Conservation (phyloP, 768 basidiomycete species). For the Boletus vermiculosoides region DNA sequence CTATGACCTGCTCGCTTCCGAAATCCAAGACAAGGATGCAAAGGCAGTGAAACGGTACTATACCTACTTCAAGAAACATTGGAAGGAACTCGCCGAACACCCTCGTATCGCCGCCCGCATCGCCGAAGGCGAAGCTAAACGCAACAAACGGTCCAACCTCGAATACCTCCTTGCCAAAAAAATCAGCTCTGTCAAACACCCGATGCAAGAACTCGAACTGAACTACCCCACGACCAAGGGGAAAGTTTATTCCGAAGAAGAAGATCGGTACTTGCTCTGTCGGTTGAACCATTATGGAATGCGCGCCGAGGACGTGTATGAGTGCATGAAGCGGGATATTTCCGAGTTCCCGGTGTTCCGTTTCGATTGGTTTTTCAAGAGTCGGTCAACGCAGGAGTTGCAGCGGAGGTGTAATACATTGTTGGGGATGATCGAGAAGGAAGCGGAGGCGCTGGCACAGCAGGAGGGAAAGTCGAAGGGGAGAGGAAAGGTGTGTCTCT, state of each 20-base stretch:
- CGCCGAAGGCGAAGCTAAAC: slow-evolving; percentile 84
- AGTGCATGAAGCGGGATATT: slow-evolving; percentile 94
- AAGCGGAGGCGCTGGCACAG: slow-evolving; percentile 63
- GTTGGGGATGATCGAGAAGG: slow-evolving; percentile 89
- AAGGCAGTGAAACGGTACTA: slow-evolving; percentile 81
- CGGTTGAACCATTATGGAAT: slow-evolving; percentile 89
- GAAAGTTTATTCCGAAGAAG: slow-evolving; percentile 95
- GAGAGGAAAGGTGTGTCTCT: slow-evolving; percentile 59
- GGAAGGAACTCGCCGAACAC: slow-evolving; percentile 71
- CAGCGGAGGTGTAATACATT: slow-evolving; percentile 86
- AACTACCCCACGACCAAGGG: slow-evolving; percentile 96
- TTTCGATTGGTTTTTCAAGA: slow-evolving; percentile 99
- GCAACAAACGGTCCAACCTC: slow-evolving; percentile 80
- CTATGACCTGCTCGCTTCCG: slow-evolving; percentile 68
- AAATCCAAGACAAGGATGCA: slow-evolving; percentile 80
- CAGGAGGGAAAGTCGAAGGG: slow-evolving; percentile 67
- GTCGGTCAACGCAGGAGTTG: slow-evolving; percentile 85
- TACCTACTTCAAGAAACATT: slow-evolving; percentile 83
- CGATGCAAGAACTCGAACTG: slow-evolving; percentile 96
- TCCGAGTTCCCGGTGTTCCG: slow-evolving; percentile 95
- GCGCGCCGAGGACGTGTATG: slow-evolving; percentile 85
- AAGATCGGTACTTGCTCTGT: slow-evolving; percentile 92
- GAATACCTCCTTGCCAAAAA: slow-evolving; percentile 79
- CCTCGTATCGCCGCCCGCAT: slow-evolving; percentile 83
- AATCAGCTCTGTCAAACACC: slow-evolving; percentile 78